Evolutionary conservation across 768 basidiomycete genomes (phyloP), one percentile per base, ranked within the genome.

Genomic region (Candolleomyces eurysporus): DNA sequence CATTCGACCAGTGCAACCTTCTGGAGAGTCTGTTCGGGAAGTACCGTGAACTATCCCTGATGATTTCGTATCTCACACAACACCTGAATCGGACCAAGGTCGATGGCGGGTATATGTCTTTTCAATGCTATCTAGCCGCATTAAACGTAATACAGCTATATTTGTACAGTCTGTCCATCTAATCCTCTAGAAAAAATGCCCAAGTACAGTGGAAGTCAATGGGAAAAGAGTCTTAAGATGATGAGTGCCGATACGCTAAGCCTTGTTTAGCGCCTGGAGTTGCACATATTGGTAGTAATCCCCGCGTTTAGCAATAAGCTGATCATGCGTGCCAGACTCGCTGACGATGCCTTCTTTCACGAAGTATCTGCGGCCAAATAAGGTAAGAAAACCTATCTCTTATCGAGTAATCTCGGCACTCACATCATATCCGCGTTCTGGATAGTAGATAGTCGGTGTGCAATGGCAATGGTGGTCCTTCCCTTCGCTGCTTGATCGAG

Each of bases 391-490:
- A 57, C 46, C 51, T 57, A 57, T 55, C 49, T 59, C 42, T 60
- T 49, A 52, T 57, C 54, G 31, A 42, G 62, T 4, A 26, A 48
- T 50, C n/a, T 63, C 36, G 54, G 52, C 36, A 76, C 87, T 73
- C 72, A 91, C 88, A 97, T 97, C 73, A 85, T 79, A 72, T 96
- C 87, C 14, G 94, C 93, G 66, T 94, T 92, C 73, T 96, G 94
- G 65, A 97, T 96, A 3, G 92, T 94, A 16, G 91, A 92, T 60
- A 99, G 75, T 58, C 97, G 84, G 76, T 98, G 97, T 2, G 96
- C 96, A 63, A 99, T 96, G 17, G 96, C 91, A 61, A 96, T 90
- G 9, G 95, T 97, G 7, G 96, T 96, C 60, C 96, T 84, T 43
- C 95, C 96, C 76, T 87, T 91, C 2, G 94, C 88, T 6, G 96